Percentiles rank a stretch among this genome's conserved stretches.
phyloP scores from a whole-genome alignment of 805 yeast genomes.

The Candida ulmi region DNA sequence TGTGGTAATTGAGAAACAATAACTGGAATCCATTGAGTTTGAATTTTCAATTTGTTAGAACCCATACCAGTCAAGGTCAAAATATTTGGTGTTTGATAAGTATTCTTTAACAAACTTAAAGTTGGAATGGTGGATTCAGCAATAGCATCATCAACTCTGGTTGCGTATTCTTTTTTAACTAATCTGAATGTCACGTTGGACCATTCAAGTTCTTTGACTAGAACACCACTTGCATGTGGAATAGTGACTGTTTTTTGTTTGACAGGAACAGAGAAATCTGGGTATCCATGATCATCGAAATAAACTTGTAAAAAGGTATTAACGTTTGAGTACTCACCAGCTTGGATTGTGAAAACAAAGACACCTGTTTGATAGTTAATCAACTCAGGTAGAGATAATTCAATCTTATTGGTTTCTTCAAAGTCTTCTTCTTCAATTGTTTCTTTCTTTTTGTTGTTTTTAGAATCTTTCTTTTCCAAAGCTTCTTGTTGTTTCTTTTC shows the following conservation, averaged over 20 bases:
- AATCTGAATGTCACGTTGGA: slow-evolving; percentile 62
- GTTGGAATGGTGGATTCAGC: slow-evolving; percentile 67
- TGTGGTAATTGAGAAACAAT: slow-evolving; percentile 55
- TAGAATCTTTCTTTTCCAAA: slow-evolving; percentile 18
- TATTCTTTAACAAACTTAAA: slow-evolving; percentile 52
- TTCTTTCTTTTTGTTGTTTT: slow-evolving; percentile 26
- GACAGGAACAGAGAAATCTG: slow-evolving; percentile 55
- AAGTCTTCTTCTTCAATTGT: slow-evolving; percentile 33
- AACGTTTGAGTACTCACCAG: slow-evolving; percentile 49
- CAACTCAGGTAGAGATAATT: slow-evolving; percentile 54
- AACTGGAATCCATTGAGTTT: slow-evolving; percentile 78
- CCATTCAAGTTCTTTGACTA: slow-evolving; percentile 72
- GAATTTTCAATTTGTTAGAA: slow-evolving; percentile 48
- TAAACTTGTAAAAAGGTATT: slow-evolving; percentile 66
- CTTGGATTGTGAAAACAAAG: slow-evolving; percentile 58
- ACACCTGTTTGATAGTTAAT: slow-evolving; percentile 67
- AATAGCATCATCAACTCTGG: slow-evolving; percentile 50
- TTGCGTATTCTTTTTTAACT: slow-evolving; percentile 46
- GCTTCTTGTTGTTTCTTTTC: slow-evolving; percentile 32
- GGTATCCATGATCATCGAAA: slow-evolving; percentile 70
- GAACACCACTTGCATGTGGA: slow-evolving; percentile 64
- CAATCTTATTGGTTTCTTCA: slow-evolving; percentile 33
- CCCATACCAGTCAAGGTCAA: slow-evolving; percentile 51
- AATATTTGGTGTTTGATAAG: slow-evolving; percentile 57
- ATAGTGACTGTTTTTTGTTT: slow-evolving; percentile 25